These are phyloP conservation scores for Umbilicus rupestris DNA, from an alignment of 164 flowering plant genomes.

Conservation along the genomic window DNA sequence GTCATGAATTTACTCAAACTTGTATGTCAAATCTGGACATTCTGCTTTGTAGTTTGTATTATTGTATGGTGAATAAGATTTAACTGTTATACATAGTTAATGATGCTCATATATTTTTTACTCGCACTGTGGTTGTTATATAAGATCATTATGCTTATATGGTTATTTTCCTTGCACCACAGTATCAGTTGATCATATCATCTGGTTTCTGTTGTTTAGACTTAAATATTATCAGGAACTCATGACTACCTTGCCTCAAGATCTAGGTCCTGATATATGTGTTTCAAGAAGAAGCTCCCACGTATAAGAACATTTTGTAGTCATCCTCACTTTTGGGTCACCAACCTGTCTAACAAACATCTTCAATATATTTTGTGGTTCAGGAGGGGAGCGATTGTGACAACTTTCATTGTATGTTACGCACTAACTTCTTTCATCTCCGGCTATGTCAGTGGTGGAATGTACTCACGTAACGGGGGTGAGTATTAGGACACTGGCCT, in stretches of 20 bases:
- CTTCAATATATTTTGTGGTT: conserved; percentile 6
- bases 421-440: conserved; percentile 93
- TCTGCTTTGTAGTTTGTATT: neutral
- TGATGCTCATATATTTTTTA: too few relatives aligned
- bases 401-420: conserved; percentile 91
- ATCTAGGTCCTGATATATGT: neutral
- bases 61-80: neutral
- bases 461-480: conserved; percentile 97
- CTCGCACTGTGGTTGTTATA: too few relatives aligned
- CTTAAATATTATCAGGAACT: neutral
- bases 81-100: neutral
- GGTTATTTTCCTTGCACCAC: neutral
- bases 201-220: neutral
- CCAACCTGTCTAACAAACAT: neutral
- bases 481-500: conserved; percentile 17
- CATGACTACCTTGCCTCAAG: neutral
- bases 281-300: neutral
- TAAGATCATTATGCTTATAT: neutral
- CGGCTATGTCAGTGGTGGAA: conserved; percentile 95
- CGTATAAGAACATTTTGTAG: neutral
- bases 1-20: conserved; percentile 15
- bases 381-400: conserved; percentile 98
- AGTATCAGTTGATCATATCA: neutral
- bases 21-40: neutral
- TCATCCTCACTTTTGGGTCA: neutral